These are phyloP conservation scores for Coleophoma eucalyptorum DNA, from an alignment of 2,329 filamentous ascomycete genomes.

Conservation along the genomic window DNA sequence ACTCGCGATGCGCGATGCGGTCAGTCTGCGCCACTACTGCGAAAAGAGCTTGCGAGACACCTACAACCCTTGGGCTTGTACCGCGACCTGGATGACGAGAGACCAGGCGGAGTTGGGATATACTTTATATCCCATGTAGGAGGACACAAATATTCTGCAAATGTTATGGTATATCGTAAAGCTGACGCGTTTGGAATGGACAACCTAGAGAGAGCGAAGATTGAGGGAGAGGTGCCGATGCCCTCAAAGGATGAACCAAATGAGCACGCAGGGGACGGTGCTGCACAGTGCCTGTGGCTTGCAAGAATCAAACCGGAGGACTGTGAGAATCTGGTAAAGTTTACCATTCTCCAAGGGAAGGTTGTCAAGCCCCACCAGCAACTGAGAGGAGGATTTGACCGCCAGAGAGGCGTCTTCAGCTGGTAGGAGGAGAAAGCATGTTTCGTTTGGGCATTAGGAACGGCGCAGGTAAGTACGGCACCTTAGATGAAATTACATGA, in stretches of 20 bases:
- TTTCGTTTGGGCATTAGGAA: too few relatives aligned
- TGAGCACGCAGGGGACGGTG: constrained; percentile 44
- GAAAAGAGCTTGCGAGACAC: constrained; percentile 84
- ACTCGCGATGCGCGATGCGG: constrained; percentile 95
- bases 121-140: constrained; percentile 97
- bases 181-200: constrained; percentile 29
- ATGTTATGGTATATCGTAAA: constrained; percentile 83
- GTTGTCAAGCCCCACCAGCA: constrained; percentile 86
- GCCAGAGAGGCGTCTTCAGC: constrained; percentile 74
- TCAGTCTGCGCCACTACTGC: constrained; percentile 86
- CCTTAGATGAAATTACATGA: too few relatives aligned
- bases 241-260: constrained; percentile 20
- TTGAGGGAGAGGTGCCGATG: constrained; percentile 25
- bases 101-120: constrained; percentile 88
- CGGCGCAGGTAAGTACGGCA: too few relatives aligned
- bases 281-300: constrained; percentile 89
- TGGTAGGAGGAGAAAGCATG: constrained; percentile 55
- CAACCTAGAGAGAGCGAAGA: constrained; percentile 24
- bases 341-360: constrained; percentile 89
- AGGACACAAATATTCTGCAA: constrained; percentile 94
- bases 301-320: constrained; percentile 82
- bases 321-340: constrained; percentile 87
- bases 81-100: constrained; percentile 81
- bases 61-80: constrained; percentile 80
- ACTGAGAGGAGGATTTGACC: constrained; percentile 86